These are phyloP conservation scores for Escovopsis weberi DNA, from an alignment of 2,329 filamentous ascomycete species.

Conservation along the genomic window DNA sequence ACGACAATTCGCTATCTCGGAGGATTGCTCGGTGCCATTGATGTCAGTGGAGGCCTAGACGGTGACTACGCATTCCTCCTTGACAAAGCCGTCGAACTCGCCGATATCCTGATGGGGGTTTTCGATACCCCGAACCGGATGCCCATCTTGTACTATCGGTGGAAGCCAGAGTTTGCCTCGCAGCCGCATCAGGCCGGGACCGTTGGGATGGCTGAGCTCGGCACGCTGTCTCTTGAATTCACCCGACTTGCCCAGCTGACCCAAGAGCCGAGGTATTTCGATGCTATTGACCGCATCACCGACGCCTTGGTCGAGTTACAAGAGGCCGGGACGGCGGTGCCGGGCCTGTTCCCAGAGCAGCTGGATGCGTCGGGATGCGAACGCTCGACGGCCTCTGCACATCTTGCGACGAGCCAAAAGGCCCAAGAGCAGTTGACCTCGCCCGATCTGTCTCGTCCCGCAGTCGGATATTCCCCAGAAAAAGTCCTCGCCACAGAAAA, in stretches of 20 bases:
- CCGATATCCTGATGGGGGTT: conserved; percentile 63
- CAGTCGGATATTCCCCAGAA: conserved; percentile 12
- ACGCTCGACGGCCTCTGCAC: conserved; percentile 26
- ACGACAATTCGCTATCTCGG: conserved; percentile 86
- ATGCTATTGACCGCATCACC: conserved; percentile 76
- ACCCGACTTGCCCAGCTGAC: conserved; percentile 80
- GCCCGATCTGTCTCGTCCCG: conserved; percentile 13
- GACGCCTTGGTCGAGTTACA: conserved; percentile 66
- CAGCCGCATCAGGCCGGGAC: conserved; percentile 47
- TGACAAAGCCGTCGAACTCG: conserved; percentile 65
- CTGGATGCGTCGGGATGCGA: conserved; percentile 74
- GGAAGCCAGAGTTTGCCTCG: conserved; percentile 51
- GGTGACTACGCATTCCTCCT: conserved; percentile 51
- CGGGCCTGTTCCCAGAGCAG: conserved; percentile 66
- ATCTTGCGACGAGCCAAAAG: conserved; percentile 17
- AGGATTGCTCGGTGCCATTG: conserved; percentile 72
- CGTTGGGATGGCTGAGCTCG: conserved; percentile 56
- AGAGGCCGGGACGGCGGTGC: conserved; percentile 49
- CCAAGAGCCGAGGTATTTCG: conserved; percentile 69
- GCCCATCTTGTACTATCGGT: conserved; percentile 69
- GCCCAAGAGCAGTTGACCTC: conserved; percentile 23
- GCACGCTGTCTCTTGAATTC: conserved; percentile 75
- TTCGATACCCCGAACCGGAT: conserved; percentile 93
- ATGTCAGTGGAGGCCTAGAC: conserved; percentile 52
- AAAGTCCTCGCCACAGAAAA: not conserved